Conservation (phyloP, 805 yeast genomes). For the Saccharomycopsis oosterbeekiorum region DNA sequence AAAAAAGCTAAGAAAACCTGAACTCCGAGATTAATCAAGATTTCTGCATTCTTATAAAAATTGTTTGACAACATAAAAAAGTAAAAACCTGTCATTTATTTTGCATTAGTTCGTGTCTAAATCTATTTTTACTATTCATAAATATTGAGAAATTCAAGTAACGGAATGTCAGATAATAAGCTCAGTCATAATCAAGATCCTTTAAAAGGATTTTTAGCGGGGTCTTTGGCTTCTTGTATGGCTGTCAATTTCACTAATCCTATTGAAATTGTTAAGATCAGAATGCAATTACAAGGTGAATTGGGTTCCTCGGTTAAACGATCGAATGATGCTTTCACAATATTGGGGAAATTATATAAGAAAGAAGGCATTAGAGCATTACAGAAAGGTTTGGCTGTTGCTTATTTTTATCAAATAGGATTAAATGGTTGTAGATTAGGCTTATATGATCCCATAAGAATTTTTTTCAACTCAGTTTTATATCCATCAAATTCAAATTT, state of each 20-base stretch:
- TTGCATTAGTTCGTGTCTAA: no score
- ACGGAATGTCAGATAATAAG: neutral
- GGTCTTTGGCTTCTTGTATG: constrained; percentile 72
- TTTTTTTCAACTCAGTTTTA: constrained; percentile 41
- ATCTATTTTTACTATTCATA: neutral
- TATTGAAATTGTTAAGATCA: constrained; percentile 84
- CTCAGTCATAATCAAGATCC: neutral
- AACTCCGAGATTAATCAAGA: neutral
- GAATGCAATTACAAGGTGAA: constrained; percentile 97
- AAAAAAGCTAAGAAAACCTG: neutral
- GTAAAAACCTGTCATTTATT: no score
- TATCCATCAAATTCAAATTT: constrained; percentile 41
- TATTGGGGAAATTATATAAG: constrained; percentile 56
- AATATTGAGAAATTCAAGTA: neutral
- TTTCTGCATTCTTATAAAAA: no score
- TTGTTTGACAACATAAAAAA: neutral
- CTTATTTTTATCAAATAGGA: constrained; percentile 83
- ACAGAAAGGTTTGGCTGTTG: constrained; percentile 84
- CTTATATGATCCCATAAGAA: constrained; percentile 80
- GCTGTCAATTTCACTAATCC: constrained; percentile 98
- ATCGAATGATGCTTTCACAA: constrained; percentile 82
- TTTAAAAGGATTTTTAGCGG: neutral
- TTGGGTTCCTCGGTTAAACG: constrained; percentile 44
- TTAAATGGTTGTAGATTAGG: constrained; percentile 93
- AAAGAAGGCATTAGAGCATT: constrained; percentile 82